Base-by-base conservation (phyloP, 805 yeast species). In the Metschnikowia gruessii region DNA sequence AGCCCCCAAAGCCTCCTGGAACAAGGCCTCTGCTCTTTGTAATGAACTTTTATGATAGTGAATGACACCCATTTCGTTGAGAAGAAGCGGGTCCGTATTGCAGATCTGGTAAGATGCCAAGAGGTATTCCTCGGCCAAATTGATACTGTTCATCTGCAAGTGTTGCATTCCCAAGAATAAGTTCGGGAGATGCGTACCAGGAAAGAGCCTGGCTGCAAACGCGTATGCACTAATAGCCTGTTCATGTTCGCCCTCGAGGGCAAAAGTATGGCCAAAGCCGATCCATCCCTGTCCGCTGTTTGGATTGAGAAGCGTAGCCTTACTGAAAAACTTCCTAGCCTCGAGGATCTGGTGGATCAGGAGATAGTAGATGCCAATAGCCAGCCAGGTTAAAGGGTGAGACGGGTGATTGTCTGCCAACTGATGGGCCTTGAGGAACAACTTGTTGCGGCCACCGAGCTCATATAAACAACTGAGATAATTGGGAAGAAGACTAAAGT, bases 171-270 rank as follows among this genome's bases (percentile, higher is more conserved):
- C 99, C 33, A 94, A 72, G 58, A 87, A 92, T 49, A 94, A 68
- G 58, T 86, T 82, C 1, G 99, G 98, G 39, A 91, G 68, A 63
- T 94, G 97, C 3, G 91, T 83, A 1, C 96, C 95, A 0, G 91
- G 90, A 59, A 94, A 94, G 36, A 91, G 75, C 51, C 97, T 72
- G 1, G 96, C 89, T 0, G 97, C 97, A 11, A 96, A 91, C 1
- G 98, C 91, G 65, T 91, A 94, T 0, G 98, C 98, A 46, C 97
- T 85, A 18, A 94, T 85, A 1, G 98, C 98, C 65, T 94, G 98
- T 63, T 94, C 99, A 63, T 94, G 97, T 65, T 94, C 99, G n/a
- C 97, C 95, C 63, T 94, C 99, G 2, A 87, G 84, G 0, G 97
- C 97, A 77, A 91, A 94, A 0, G 98, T 91, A 60, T 92, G 98